A percentile compares a stretch with the other conserved stretches of the same genome.
These are phyloP conservation scores for Thelonectria olida DNA, from an alignment of 2,329 filamentous ascomycete genomes.

Conservation along the genomic window DNA sequence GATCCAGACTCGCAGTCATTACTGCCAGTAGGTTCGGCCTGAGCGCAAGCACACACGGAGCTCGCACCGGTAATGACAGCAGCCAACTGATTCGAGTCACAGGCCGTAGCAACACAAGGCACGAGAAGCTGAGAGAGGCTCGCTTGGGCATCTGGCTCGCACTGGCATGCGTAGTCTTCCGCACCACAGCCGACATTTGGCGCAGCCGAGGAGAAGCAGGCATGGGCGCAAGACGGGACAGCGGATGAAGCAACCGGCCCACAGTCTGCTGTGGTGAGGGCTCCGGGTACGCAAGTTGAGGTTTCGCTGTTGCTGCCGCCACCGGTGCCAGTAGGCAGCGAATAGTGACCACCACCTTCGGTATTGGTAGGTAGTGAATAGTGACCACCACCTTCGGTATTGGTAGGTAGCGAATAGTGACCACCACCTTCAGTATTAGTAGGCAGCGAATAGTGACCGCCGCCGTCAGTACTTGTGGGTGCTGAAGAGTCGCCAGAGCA, in stretches of 20 bases:
- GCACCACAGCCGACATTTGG: slow-evolving; percentile 39
- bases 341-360: too few relatives aligned
- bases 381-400: too few relatives aligned
- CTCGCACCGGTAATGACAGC: slow-evolving; percentile 41
- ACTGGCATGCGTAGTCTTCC: slow-evolving; percentile 42
- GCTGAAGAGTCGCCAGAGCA: too few relatives aligned
- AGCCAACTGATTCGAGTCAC: slow-evolving; percentile 33
- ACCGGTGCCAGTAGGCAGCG: too few relatives aligned
- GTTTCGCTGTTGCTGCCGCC: slow-evolving; percentile 17
- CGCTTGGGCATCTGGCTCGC: slow-evolving; percentile 34
- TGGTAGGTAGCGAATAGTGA: too few relatives aligned
- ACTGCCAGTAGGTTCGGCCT: slow-evolving; percentile 9
- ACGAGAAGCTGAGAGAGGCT: slow-evolving; percentile 38
- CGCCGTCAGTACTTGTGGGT: too few relatives aligned
- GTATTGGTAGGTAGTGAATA: too few relatives aligned
- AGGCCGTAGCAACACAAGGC: slow-evolving; percentile 42
- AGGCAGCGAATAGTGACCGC: too few relatives aligned
- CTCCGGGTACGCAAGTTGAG: slow-evolving; percentile 19
- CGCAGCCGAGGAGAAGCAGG: slow-evolving; percentile 40
- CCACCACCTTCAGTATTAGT: too few relatives aligned
- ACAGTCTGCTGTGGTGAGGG: slow-evolving; percentile 30
- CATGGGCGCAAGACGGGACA: slow-evolving; percentile 40
- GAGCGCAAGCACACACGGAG: slow-evolving; percentile 34
- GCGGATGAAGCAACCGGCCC: slow-evolving; percentile 37
- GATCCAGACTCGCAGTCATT: background rate